Conservation (phyloP, 805 yeast genomes). For the Candida vaughaniae region DNA sequence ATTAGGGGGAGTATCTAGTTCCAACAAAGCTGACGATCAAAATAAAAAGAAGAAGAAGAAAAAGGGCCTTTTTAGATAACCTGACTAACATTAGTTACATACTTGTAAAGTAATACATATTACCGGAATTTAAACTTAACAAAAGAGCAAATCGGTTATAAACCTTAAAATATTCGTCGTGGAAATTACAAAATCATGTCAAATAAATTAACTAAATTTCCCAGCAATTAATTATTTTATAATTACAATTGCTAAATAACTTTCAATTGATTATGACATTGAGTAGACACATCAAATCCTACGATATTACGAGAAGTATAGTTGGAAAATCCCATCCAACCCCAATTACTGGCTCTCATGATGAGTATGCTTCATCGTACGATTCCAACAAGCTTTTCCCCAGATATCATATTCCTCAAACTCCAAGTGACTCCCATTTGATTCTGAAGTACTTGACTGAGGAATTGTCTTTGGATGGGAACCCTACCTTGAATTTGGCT, state of each 20-base stretch:
- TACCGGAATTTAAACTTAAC: too few species aligned
- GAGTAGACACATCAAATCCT: slow-evolving; percentile 46
- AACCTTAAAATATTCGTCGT: too few species aligned
- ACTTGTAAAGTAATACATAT: too few species aligned
- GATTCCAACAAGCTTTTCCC: slow-evolving; percentile 38
- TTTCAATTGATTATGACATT: too few species aligned
- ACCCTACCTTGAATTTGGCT: slow-evolving; percentile 80
- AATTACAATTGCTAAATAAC: too few species aligned
- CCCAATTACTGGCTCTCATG: slow-evolving; percentile 19
- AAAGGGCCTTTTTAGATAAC: slow-evolving; percentile 25
- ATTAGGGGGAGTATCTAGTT: slow-evolving; percentile 25
- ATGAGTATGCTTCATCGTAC: slow-evolving; percentile 32
- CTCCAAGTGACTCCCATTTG: slow-evolving; percentile 50
- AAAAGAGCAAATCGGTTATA: too few species aligned
- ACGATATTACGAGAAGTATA: slow-evolving; percentile 35
- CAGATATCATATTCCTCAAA: slow-evolving; percentile 59
- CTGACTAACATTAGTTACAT: too few species aligned
- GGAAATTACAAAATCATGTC: too few species aligned
- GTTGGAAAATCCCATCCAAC: slow-evolving; percentile 23
- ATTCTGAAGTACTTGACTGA: slow-evolving; percentile 67
- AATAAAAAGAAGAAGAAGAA: slow-evolving; percentile 24
- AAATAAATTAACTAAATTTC: too few species aligned
- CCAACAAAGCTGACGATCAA: slow-evolving; percentile 14
- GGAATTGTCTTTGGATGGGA: slow-evolving; percentile 80
- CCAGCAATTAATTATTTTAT: not conserved